A percentile compares a stretch with the other conserved stretches of the same genome.
Conservation (phyloP, 192 early-diverging fungal genomes). For the Fimicolochytrium jonesii region DNA sequence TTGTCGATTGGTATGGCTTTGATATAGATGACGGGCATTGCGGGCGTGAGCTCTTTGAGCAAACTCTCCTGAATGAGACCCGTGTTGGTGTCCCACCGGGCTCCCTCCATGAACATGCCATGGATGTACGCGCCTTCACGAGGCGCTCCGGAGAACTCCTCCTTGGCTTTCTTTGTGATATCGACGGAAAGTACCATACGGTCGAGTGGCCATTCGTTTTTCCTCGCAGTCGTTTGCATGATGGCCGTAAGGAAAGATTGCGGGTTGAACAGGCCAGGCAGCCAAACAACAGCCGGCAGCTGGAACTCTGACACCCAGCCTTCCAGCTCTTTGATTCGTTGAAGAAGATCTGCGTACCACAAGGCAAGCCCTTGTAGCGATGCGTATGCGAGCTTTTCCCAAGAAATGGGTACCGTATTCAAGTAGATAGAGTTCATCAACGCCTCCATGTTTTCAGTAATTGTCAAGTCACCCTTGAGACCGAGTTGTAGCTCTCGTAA, state of each 20-base stretch:
- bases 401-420: constrained; percentile 54
- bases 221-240: constrained; percentile 66
- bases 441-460: constrained; percentile 61
- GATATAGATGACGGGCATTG: constrained; percentile 65
- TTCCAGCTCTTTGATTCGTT: constrained; percentile 62
- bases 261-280: constrained; percentile 62
- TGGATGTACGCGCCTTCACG: constrained; percentile 61
- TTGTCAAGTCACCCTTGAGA: constrained; percentile 61
- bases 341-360: constrained; percentile 62
- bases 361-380: constrained; percentile 50
- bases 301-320: constrained; percentile 63
- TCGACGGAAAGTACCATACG: constrained; percentile 61
- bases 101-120: constrained; percentile 64
- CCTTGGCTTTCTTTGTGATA: constrained; percentile 57
- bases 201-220: constrained; percentile 64
- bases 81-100: constrained; percentile 60
- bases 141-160: constrained; percentile 61
- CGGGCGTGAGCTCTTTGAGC: constrained; percentile 58
- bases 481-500: constrained; percentile 62
- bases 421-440: constrained; percentile 59
- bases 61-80: constrained; percentile 61
- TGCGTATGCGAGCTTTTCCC: constrained; percentile 63
- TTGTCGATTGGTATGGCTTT: constrained; percentile 63
- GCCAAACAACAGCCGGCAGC: constrained; percentile 58
- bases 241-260: constrained; percentile 67